Base-by-base conservation (phyloP, 140 eudicot species). In the Anethum foeniculum region DNA sequence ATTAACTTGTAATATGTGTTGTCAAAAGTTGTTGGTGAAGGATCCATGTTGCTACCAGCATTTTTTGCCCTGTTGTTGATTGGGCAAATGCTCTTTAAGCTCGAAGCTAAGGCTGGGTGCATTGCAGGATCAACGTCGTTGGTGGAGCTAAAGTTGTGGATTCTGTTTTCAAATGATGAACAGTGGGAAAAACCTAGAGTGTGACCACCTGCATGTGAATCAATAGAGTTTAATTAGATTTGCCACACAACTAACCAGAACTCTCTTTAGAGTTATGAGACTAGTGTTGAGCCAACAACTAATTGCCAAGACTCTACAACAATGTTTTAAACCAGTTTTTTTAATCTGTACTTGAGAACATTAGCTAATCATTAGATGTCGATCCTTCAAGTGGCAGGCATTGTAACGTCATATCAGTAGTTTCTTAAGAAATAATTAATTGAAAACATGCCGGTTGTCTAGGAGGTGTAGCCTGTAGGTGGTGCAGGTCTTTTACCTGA, bases 111-210 rank as follows among this genome's bases (percentile, higher is more conserved):
- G 18, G 91, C 84, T 41, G 92, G 93, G 39, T 84, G 81, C 47
- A 91, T 27, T 12, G 95, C 82, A 5, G 98, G 98, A 85, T 93
- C 93, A n/a, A 88, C 81, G 81, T 87, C 91, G n/a, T 84, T 81
- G 39, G 97, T 91, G 62, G 91, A 76, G 87, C 90, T 90, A 83
- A 93, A 91, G 91, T 91, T 86, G 86, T 82, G 86, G 82, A 93
- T 88, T 81, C 98, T 78, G 79, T 83, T 88, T 79, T 90, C 78
- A 85, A 93, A 93, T 7, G 98, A 91, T 9, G 97, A 87, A 81
- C 97, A 93, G 76, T 93, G 98, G 13, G 96, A 83, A 85, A 90
- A 93, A 7, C 98, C 97, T 4, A 91, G 88, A 28, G 93, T 93
- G 84, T 89, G 96, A 30, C 90, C 96, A 38, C 96, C 96, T 91